Conservation (phyloP, 495 filamentous ascomycete species). For the Hyaloscypha variabilis region DNA sequence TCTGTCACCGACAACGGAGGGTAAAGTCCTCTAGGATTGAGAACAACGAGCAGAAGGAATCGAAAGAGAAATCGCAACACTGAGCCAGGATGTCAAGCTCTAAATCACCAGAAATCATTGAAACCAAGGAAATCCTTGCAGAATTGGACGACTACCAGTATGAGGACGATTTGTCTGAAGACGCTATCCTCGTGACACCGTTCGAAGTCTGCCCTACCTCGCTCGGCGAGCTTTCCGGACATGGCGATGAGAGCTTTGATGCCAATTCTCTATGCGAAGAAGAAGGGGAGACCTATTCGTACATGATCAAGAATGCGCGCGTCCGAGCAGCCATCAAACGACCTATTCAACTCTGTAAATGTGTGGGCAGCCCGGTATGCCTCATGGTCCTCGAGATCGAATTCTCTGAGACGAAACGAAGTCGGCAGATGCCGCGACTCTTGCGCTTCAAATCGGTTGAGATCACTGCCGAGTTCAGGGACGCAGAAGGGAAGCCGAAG, state of each 20-base stretch:
- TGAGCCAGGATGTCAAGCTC: background rate
- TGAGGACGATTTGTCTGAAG: background rate
- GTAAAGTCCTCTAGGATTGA: background rate
- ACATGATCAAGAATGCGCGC: background rate
- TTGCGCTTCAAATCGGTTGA: background rate
- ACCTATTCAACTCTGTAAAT: background rate
- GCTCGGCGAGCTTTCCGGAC: background rate
- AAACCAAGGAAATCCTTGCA: background rate
- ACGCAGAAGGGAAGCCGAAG: background rate
- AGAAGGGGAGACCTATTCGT: background rate
- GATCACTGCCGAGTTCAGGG: background rate
- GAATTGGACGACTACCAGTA: background rate
- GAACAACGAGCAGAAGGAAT: background rate
- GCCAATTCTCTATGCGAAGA: background rate
- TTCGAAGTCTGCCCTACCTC: background rate
- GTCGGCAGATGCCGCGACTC: background rate
- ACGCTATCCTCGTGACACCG: background rate
- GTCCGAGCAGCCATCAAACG: background rate
- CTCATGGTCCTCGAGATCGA: background rate
- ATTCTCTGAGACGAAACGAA: background rate
- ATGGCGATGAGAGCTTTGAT: background rate
- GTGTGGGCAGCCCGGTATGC: background rate
- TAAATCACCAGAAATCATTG: background rate
- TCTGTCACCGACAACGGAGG: background rate
- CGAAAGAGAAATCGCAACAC: background rate